phyloP scores from a whole-genome alignment of 495 filamentous ascomycete genomes.

The Trichoderma erinaceum region DNA sequence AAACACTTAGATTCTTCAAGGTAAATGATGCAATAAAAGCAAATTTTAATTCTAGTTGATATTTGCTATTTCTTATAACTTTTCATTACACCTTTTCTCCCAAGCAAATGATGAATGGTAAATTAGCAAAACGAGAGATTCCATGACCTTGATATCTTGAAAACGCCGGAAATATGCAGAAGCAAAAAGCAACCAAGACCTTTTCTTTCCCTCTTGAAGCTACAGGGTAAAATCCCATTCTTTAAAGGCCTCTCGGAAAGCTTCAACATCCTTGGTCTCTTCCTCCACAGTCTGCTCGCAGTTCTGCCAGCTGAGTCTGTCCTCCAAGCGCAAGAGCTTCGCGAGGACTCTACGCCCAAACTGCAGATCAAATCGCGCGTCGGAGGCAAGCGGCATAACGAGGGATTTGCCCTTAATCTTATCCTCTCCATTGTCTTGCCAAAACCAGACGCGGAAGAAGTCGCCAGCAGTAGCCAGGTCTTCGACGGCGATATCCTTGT shows the following conservation, averaged over 20 bases:
- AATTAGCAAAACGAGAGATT: too few relatives aligned
- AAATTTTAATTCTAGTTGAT: too few relatives aligned
- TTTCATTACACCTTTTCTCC: too few relatives aligned
- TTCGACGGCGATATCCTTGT: conserved; percentile 32
- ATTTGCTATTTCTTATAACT: too few relatives aligned
- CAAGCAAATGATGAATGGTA: too few relatives aligned
- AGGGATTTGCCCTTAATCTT: conserved; percentile 42
- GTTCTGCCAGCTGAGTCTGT: conserved; percentile 71
- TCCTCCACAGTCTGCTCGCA: conserved; percentile 70
- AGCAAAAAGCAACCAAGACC: neutral
- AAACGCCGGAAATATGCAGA: neutral
- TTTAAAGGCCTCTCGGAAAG: conserved; percentile 80
- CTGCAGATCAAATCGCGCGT: conserved; percentile 51
- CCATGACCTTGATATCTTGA: too few relatives aligned
- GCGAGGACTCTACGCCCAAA: conserved; percentile 75
- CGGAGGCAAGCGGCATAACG: conserved; percentile 41
- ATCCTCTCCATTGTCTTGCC: conserved; percentile 44
- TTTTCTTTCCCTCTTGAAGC: neutral
- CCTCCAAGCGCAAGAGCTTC: conserved; percentile 72
- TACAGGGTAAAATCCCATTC: conserved; percentile 67
- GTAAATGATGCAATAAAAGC: too few relatives aligned
- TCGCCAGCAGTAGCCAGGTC: conserved; percentile 53
- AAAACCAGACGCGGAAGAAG: conserved; percentile 82
- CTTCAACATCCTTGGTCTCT: conserved; percentile 70
- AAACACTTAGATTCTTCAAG: too few relatives aligned